Conservation (phyloP, 176 grass and related monocot genomes). For the Puccinellia tenuiflora region DNA sequence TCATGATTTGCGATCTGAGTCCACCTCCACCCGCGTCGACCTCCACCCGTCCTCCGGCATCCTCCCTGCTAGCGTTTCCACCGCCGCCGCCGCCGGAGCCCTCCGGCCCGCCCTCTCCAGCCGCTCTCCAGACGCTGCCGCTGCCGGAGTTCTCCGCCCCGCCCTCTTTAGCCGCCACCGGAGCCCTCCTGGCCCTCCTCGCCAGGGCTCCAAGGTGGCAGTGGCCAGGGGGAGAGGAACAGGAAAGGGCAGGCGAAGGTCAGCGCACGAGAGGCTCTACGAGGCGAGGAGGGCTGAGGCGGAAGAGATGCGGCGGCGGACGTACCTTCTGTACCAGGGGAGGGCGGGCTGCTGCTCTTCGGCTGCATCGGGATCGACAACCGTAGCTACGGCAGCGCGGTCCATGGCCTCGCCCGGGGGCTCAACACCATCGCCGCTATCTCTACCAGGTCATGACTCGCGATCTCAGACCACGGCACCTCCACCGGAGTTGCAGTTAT, state of each 20-base stretch:
- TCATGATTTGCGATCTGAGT: no score
- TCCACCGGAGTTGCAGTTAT: not conserved
- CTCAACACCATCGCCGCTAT: constrained; percentile 47
- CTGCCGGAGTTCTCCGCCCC: no score
- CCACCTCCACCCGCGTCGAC: no score
- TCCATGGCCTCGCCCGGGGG: constrained; percentile 53
- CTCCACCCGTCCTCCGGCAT: no score
- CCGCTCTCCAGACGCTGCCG: no score
- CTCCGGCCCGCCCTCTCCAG: no score
- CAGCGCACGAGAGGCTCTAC: constrained; percentile 87
- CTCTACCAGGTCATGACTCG: constrained; percentile 55
- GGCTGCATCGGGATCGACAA: constrained; percentile 70
- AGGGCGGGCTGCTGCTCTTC: constrained; percentile 55
- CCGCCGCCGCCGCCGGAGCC: no score
- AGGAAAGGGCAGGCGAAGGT: constrained; percentile 9
- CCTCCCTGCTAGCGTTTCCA: no score
- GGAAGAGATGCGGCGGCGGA: constrained; percentile 90
- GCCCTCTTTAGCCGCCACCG: no score
- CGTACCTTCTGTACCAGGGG: constrained; percentile 89
- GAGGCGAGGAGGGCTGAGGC: constrained; percentile 67
- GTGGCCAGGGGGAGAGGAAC: not conserved
- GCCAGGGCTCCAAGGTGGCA: no score
- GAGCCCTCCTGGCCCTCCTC: no score
- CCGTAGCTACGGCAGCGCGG: constrained; percentile 62
- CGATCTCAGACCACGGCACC: not conserved